Evolutionary conservation across 78 protist species (phyloP).

Genomic region (Guillardia theta): DNA sequence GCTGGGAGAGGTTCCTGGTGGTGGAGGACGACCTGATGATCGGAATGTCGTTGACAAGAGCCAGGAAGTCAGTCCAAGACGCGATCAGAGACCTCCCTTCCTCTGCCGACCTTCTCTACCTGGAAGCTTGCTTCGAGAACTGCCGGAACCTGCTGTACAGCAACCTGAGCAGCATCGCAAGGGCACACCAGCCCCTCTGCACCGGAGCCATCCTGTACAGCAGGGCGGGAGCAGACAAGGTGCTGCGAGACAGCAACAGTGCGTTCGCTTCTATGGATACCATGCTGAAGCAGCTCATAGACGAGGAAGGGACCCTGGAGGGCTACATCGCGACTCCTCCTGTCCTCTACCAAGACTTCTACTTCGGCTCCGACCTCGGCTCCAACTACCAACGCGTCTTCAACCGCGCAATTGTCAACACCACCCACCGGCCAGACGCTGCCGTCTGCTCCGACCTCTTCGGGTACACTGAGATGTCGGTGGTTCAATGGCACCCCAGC

Average conservation of each 20-base stretch:
- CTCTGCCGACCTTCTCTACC: neutral
- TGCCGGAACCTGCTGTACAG: neutral
- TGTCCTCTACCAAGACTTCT: neutral
- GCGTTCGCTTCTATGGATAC: too few species aligned
- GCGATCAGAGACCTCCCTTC: neutral
- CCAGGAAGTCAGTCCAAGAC: neutral
- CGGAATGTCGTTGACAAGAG: neutral
- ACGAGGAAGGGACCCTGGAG: neutral
- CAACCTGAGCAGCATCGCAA: too few species aligned
- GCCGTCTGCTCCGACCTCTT: too few species aligned
- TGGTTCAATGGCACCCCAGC: too few species aligned
- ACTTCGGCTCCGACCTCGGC: neutral
- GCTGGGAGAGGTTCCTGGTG: neutral
- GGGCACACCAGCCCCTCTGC: too few species aligned
- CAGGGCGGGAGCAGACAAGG: too few species aligned
- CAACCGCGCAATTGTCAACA: too few species aligned
- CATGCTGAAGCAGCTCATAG: neutral
- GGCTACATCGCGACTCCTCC: neutral
- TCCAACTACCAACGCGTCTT: too few species aligned
- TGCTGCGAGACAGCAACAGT: too few species aligned
- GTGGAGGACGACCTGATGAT: neutral
- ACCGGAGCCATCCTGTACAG: too few species aligned
- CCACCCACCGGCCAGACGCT: too few species aligned
- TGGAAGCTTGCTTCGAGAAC: neutral
- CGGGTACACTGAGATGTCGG: too few species aligned